Percentiles rank a stretch among this genome's conserved stretches.
These are phyloP conservation scores for Verticillium zaregamsianum DNA, from an alignment of 2,329 filamentous ascomycete genomes.

Conservation along the genomic window DNA sequence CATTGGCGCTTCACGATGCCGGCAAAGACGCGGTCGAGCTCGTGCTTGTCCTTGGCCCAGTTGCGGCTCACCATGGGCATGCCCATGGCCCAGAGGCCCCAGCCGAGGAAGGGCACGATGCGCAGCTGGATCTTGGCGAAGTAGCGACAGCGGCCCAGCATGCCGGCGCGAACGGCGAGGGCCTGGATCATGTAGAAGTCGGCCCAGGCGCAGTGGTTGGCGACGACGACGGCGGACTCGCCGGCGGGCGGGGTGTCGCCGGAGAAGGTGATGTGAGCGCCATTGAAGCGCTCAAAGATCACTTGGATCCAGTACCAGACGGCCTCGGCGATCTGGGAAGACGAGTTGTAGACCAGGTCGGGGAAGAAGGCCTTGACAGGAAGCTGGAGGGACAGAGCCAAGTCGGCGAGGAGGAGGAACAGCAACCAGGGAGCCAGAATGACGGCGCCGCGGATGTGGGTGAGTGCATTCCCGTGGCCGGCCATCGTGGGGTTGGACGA, in stretches of 20 bases:
- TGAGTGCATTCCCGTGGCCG: conserved; percentile 18
- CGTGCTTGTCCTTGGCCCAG: conserved; percentile 52
- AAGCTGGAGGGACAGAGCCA: conserved; percentile 44
- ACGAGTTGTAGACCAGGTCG: conserved; percentile 45
- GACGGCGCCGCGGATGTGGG: conserved; percentile 36
- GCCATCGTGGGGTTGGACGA: conserved; percentile 4
- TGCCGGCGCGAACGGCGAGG: conserved; percentile 46
- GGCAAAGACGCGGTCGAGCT: conserved; percentile 53
- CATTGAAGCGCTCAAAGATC: conserved; percentile 52
- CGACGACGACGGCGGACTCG: conserved; percentile 58
- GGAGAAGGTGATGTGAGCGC: conserved; percentile 47
- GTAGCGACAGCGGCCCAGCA: conserved; percentile 59
- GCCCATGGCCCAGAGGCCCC: conserved; percentile 61
- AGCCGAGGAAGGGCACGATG: conserved; percentile 57
- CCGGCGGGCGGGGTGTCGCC: conserved; percentile 45
- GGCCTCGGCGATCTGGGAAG: conserved; percentile 48
- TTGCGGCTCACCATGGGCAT: conserved; percentile 60
- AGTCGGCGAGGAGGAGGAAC: conserved; percentile 47
- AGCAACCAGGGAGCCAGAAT: conserved; percentile 48
- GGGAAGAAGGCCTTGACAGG: conserved; percentile 43
- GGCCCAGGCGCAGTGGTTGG: conserved; percentile 57
- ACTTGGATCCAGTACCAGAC: conserved; percentile 55
- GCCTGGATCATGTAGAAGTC: conserved; percentile 64
- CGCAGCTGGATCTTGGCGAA: conserved; percentile 58
- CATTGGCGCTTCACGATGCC: conserved; percentile 47